Evolutionary conservation across 257 asterid species (phyloP).

Genomic region (Hygrophila difformis): DNA sequence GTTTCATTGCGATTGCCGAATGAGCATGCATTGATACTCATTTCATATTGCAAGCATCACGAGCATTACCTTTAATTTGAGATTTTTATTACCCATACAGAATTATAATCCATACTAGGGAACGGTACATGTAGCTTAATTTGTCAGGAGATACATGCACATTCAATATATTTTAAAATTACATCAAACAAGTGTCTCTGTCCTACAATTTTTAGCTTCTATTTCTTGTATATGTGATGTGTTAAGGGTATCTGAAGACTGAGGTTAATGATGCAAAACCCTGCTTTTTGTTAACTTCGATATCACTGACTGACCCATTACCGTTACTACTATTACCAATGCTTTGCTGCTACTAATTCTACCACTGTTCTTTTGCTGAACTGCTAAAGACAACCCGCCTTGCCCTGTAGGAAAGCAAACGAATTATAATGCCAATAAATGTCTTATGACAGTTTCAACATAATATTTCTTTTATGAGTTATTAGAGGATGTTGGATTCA

Average conservation of each 20-base stretch:
- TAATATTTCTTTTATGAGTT: conserved; percentile 8
- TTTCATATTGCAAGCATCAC: conserved; percentile 3
- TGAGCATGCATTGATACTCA: conserved; percentile 3
- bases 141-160: conserved; percentile 3
- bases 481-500: conserved; percentile 8
- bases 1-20: neutral
- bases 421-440: neutral
- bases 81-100: neutral
- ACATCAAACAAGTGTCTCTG: no score
- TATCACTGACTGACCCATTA: neutral
- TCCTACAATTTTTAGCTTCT: neutral
- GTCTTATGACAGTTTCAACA: neutral
- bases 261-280: conserved; percentile 6
- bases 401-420: no score
- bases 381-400: no score
- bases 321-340: no score
- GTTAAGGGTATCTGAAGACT: no score
- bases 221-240: no score
- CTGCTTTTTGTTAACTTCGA: neutral
- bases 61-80: conserved; percentile 6
- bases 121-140: conserved; percentile 11
- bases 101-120: conserved; percentile 1
- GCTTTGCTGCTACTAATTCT: no score
- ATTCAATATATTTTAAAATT: no score
- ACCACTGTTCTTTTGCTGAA: no score